Evolutionary conservation across 805 yeast species (phyloP).

Genomic region (Cyberlindnera petersonii): DNA sequence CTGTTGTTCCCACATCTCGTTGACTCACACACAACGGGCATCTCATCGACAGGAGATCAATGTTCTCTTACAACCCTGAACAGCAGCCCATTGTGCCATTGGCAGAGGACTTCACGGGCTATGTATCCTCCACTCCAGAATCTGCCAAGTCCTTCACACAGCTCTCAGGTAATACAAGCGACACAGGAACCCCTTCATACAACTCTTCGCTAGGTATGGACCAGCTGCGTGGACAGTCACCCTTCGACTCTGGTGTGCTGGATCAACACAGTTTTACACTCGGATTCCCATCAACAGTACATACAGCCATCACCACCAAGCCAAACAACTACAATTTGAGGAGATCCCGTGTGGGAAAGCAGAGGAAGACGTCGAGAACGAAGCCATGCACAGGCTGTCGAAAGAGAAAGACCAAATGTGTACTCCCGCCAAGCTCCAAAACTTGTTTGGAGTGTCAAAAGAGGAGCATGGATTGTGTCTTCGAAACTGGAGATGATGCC

Average conservation of each 20-base stretch:
- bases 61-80: conserved; percentile 7
- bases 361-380: conserved; percentile 24
- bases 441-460: conserved; percentile 20
- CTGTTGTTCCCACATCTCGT: no score
- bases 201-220: background rate
- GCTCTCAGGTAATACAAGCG: conserved; percentile 4
- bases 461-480: conserved; percentile 15
- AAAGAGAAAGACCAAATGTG: conserved; percentile 31
- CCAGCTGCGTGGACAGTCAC: conserved; percentile 5
- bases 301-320: conserved; percentile 16
- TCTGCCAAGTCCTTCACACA: conserved; percentile 4
- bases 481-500: conserved; percentile 9
- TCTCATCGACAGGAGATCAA: no score
- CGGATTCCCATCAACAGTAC: conserved; percentile 12
- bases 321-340: conserved; percentile 6
- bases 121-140: conserved; percentile 7
- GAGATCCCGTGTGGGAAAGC: conserved; percentile 5
- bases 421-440: conserved; percentile 6
- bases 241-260: conserved; percentile 10
- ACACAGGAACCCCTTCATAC: conserved; percentile 5
- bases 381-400: conserved; percentile 38
- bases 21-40: no score
- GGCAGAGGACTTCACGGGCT: conserved; percentile 11
- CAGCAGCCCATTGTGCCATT: conserved; percentile 5
- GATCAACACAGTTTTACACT: conserved; percentile 13